Percentiles rank a stretch among this genome's conserved stretches.
Evolutionary conservation across 1,284 basidiomycete genomes (phyloP).

Genomic region (Hypsizygus ulmarius): DNA sequence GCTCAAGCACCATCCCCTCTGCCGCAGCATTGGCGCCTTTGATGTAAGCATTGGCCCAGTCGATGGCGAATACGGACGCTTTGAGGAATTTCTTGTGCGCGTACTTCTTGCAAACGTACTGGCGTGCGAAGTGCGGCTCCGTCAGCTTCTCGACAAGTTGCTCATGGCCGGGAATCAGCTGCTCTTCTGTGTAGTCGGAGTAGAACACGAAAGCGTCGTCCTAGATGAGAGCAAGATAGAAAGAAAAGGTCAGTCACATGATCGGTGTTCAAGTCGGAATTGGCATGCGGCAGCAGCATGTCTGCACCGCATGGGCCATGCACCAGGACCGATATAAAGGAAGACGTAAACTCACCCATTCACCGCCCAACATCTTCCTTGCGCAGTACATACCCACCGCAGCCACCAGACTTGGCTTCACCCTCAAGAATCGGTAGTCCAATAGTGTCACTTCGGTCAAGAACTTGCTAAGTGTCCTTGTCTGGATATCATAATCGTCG

Average conservation of each 20-base stretch:
- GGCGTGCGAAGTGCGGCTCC: conserved; percentile 77
- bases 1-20: conserved; percentile 51
- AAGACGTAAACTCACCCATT: conserved; percentile 74
- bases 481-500: conserved; percentile 98
- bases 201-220: conserved; percentile 92
- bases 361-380: conserved; percentile 86
- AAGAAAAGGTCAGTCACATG: conserved; percentile 49
- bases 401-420: conserved; percentile 93
- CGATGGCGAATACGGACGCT: conserved; percentile 70
- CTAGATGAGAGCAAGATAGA: conserved; percentile 44
- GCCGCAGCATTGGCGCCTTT: conserved; percentile 29
- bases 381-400: conserved; percentile 98
- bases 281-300: conserved; percentile 22
- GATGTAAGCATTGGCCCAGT: conserved; percentile 57
- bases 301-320: conserved; percentile 14
- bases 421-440: conserved; percentile 91
- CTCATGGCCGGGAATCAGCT: conserved; percentile 81
- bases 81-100: conserved; percentile 96
- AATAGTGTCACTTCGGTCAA: conserved; percentile 95
- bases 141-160: conserved; percentile 84
- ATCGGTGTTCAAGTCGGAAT: conserved; percentile 14
- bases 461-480: conserved; percentile 96
- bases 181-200: conserved; percentile 90
- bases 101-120: conserved; percentile 96
- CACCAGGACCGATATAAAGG: conserved; percentile 16